A percentile compares a stretch with the other conserved stretches of the same genome.
Conservation (phyloP, 2,329 filamentous ascomycete species). For the Alternaria solani region DNA sequence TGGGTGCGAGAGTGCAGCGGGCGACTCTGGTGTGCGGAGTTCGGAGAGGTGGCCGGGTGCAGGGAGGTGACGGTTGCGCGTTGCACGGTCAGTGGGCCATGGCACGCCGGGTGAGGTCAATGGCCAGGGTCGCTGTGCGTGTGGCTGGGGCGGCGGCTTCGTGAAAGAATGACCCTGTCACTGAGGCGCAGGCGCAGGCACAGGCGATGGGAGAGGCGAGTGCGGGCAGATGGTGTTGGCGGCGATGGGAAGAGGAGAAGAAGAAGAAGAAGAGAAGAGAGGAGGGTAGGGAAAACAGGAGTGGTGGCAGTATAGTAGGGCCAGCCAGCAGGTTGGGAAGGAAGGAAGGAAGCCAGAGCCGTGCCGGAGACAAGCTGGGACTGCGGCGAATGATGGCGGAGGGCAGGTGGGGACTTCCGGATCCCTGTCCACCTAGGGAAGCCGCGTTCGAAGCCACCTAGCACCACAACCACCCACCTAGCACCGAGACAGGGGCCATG, state of each 20-base stretch:
- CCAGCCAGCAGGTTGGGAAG: conserved; percentile 17
- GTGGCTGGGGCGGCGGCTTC: conserved; percentile 37
- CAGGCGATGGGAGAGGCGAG: conserved; percentile 1
- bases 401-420: conserved; percentile 23
- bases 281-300: conserved; percentile 10
- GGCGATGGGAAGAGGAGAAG: conserved; percentile 9
- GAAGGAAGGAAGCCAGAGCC: conserved; percentile 27
- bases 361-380: conserved; percentile 22
- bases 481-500: neutral
- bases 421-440: conserved; percentile 8
- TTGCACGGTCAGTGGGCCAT: conserved; percentile 47
- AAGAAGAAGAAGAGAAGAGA: conserved; percentile 7
- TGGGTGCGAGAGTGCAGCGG: conserved; percentile 7
- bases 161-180: conserved; percentile 40
- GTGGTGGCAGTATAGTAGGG: conserved; percentile 11
- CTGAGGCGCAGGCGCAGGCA: conserved; percentile 16
- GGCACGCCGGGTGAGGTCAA: conserved; percentile 27
- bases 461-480: neutral
- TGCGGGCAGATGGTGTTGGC: neutral
- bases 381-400: conserved; percentile 35
- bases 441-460: conserved; percentile 10
- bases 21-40: neutral
- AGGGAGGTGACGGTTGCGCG: conserved; percentile 26
- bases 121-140: conserved; percentile 13
- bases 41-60: conserved; percentile 5